Evolutionary conservation across 129 eudicot genomes (phyloP).

Genomic region (carrot (Daucus carota)): DNA sequence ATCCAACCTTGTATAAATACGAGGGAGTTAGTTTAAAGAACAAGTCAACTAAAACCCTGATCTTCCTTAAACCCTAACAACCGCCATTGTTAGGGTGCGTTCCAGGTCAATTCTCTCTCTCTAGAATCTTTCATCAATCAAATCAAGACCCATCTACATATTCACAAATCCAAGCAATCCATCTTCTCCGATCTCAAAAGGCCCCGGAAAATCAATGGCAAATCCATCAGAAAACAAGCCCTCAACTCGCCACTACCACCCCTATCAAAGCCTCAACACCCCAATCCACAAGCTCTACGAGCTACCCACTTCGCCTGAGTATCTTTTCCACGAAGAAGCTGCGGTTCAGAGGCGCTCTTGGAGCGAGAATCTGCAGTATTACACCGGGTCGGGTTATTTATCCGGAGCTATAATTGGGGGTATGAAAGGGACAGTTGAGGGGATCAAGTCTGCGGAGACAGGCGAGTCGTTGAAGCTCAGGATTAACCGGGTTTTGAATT

Average conservation of each 20-base stretch:
- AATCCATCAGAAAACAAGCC: constrained; percentile 14
- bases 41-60: constrained; percentile 3
- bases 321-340: constrained; percentile 26
- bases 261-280: constrained; percentile 20
- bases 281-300: constrained; percentile 21
- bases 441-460: not conserved
- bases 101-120: constrained; percentile 4
- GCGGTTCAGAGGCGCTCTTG: constrained; percentile 14
- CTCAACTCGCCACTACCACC: constrained; percentile 20
- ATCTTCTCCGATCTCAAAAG: not conserved
- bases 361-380: constrained; percentile 21
- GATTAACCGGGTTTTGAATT: constrained; percentile 17
- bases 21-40: not conserved
- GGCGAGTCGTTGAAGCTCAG: constrained; percentile 16
- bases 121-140: not conserved
- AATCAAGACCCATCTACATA: not conserved
- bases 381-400: constrained; percentile 22
- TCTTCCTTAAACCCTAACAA: constrained; percentile 19
- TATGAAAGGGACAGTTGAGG: constrained; percentile 6
- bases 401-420: constrained; percentile 21
- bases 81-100: constrained; percentile 3
- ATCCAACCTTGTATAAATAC: not conserved
- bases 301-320: constrained; percentile 28
- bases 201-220: not conserved
- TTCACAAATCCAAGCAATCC: not conserved